Evolutionary conservation across 2,329 filamentous ascomycete genomes (phyloP), one percentile per base, ranked within the genome.

Genomic region (Fusarium siculi): DNA sequence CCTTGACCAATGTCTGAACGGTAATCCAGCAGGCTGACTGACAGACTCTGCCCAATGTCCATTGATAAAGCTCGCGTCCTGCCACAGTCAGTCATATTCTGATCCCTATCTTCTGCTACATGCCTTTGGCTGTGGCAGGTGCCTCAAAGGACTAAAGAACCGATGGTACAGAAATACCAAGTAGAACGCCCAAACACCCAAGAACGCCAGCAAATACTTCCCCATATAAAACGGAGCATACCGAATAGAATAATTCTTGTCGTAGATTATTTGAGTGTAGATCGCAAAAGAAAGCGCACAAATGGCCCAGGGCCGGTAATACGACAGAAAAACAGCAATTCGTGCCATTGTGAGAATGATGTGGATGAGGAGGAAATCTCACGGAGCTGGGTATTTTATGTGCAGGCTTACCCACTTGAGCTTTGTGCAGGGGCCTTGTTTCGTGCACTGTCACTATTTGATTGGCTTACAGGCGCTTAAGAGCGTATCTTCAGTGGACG

Each of bases 41-140:
- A 74, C 56, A n/a, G 72, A 74, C 37, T 68, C 68, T 5, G 68
- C 61, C 71, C 71, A 74, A 21, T 74, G 68, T 14, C 64, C 72
- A 43, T 72, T 72, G 9, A 74, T n/a, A 6, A 70, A 61, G 4
- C 56, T 63, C 10, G 55, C 52, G 3, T 4, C 44, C 71, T 74
- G 15, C 2, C 16, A 36, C 15, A 7, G 15, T 72, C 0, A 66
- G 61, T 12, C 23, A 2, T 15, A 19, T 39, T 4, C 14, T 10
- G 4, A 8, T 0, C 0, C 7, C 2, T 1, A 1, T 19, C 11
- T 25, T 8, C 4, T 1, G 0, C 2, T 8, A 0, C 9, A 18
- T 42, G 63, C 70, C 15, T 62, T 47, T 40, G 70, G 69, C 2
- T 73, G 61, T 2, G 70, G 66, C 0, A 73, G 30, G 46, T 59